Conservation (phyloP, 2,329 filamentous ascomycete genomes). For the Fusarium scirpi region DNA sequence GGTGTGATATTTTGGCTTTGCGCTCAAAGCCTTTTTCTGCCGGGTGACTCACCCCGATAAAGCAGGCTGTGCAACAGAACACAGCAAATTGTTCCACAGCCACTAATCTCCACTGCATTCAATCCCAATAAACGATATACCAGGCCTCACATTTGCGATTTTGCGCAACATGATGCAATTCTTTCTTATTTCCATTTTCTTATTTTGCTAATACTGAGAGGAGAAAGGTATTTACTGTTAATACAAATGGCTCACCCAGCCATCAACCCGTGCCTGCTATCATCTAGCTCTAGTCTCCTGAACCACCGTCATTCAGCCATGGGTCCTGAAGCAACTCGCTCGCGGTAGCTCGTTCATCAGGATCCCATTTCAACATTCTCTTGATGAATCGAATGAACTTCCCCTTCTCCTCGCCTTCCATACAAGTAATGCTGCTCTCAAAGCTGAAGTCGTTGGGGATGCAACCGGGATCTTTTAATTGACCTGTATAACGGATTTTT, state of each 20-base stretch:
- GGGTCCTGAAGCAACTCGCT: slow-evolving; percentile 49
- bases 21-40: neutral
- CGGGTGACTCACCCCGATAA: neutral
- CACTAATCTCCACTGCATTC: neutral
- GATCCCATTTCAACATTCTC: slow-evolving; percentile 49
- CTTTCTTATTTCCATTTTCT: too few species aligned
- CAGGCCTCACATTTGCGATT: too few species aligned
- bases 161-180: neutral
- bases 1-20: neutral
- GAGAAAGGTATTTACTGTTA: neutral
- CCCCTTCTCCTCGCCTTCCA: slow-evolving; percentile 19
- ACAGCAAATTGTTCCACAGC: neutral
- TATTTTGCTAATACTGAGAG: neutral
- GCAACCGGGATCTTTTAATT: slow-evolving; percentile 38
- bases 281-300: too few species aligned
- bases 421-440: neutral
- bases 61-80: neutral
- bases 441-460: slow-evolving; percentile 36
- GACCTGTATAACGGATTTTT: slow-evolving; percentile 16
- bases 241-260: neutral
- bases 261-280: neutral
- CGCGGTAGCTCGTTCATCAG: slow-evolving; percentile 47
- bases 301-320: slow-evolving; percentile 32
- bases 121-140: too few species aligned
- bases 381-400: slow-evolving; percentile 48